Evolutionary conservation across 345 rosid species (phyloP).

Genomic region (Laguncularia racemosa): DNA sequence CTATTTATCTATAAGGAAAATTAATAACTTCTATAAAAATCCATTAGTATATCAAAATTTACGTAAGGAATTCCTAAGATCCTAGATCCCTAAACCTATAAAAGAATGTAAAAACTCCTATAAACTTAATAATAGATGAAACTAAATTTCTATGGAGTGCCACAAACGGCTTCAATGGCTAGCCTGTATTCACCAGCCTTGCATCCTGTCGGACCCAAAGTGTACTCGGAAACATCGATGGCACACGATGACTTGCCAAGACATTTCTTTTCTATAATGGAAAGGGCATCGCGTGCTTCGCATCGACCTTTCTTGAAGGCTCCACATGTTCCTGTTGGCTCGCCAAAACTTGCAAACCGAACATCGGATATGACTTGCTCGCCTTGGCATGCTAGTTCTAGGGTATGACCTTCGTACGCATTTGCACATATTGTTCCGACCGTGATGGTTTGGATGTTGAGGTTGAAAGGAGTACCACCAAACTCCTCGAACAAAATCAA

Average conservation of each 20-base stretch:
- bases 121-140: too few relatives aligned
- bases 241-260: conserved; percentile 22
- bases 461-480: conserved; percentile 28
- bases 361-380: conserved; percentile 14
- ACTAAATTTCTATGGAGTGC: too few relatives aligned
- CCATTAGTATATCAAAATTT: too few relatives aligned
- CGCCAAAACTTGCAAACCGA: conserved; percentile 40
- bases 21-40: too few relatives aligned
- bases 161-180: conserved; percentile 26
- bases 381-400: conserved; percentile 34
- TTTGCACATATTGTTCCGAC: conserved; percentile 25
- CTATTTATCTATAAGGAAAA: too few relatives aligned
- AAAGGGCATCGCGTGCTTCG: conserved; percentile 4
- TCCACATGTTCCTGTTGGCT: conserved; percentile 23
- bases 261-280: conserved; percentile 16
- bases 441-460: conserved; percentile 20
- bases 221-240: conserved; percentile 14
- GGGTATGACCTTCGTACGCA: conserved; percentile 15
- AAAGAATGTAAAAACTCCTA: too few relatives aligned
- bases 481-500: conserved; percentile 42
- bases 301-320: conserved; percentile 14
- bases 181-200: conserved; percentile 4
- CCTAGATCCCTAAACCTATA: too few relatives aligned
- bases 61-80: too few relatives aligned
- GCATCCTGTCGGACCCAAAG: conserved; percentile 22